These are phyloP conservation scores for Ramaria sp. DNA, from an alignment of 768 basidiomycete species.

Conservation along the genomic window DNA sequence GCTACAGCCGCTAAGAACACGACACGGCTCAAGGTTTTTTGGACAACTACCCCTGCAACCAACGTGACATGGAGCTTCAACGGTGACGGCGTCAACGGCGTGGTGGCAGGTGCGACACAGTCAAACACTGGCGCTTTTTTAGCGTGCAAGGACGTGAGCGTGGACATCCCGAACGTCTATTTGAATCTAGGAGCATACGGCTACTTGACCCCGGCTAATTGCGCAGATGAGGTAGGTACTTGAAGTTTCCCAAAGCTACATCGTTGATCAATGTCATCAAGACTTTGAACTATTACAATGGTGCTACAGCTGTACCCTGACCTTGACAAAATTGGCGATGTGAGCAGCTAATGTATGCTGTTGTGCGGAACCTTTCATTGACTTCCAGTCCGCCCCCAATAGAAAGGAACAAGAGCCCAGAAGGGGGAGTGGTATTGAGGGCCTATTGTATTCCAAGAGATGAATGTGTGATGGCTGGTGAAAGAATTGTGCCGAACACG, in stretches of 20 bases:
- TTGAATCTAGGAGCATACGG: slow-evolving; percentile 45
- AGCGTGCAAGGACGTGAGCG: slow-evolving; percentile 9
- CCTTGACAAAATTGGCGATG: neutral
- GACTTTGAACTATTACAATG: slow-evolving; percentile 52
- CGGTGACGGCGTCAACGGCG: slow-evolving; percentile 11
- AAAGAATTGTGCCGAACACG: too few relatives aligned
- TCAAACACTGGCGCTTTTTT: slow-evolving; percentile 12
- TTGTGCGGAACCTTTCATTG: too few relatives aligned
- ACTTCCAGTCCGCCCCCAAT: too few relatives aligned
- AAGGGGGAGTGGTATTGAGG: too few relatives aligned
- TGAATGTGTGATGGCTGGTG: too few relatives aligned
- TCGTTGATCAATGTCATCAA: slow-evolving; percentile 34
- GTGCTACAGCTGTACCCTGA: slow-evolving; percentile 30
- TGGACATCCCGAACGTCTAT: slow-evolving; percentile 32
- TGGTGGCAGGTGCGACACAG: slow-evolving; percentile 3
- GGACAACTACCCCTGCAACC: slow-evolving; percentile 7
- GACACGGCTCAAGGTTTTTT: slow-evolving; percentile 10
- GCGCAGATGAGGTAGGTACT: slow-evolving; percentile 1
- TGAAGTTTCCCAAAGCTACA: neutral
- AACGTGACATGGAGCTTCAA: slow-evolving; percentile 11
- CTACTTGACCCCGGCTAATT: slow-evolving; percentile 45
- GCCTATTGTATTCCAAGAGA: too few relatives aligned
- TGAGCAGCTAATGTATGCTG: too few relatives aligned
- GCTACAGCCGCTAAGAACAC: slow-evolving; percentile 1
- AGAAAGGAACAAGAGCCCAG: too few relatives aligned